phyloP scores from a whole-genome alignment of 2,329 filamentous ascomycete species.

The Trichophyton equinum region DNA sequence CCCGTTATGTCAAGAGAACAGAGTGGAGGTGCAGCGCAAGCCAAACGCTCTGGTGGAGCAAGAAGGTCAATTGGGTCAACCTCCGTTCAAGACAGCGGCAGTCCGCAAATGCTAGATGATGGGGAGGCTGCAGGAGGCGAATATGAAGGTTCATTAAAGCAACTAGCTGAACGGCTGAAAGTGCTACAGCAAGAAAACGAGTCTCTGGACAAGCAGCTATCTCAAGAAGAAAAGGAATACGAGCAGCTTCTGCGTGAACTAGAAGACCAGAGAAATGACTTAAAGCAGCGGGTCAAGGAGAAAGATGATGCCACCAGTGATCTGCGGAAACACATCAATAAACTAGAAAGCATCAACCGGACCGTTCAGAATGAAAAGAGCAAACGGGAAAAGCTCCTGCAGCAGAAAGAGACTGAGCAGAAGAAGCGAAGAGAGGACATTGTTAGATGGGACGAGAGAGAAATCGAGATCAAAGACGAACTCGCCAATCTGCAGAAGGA shows the following conservation, averaged over 20 bases:
- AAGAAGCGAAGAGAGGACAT: slow-evolving; percentile 50
- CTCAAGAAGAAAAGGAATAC: slow-evolving; percentile 56
- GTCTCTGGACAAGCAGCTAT: slow-evolving; percentile 57
- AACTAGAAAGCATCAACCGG: slow-evolving; percentile 69
- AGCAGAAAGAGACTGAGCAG: slow-evolving; percentile 48
- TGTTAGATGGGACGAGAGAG: slow-evolving; percentile 44
- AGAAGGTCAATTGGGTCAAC: slow-evolving; percentile 61
- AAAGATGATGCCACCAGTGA: slow-evolving; percentile 85
- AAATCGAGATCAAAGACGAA: slow-evolving; percentile 40
- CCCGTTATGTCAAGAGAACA: slow-evolving; percentile 54
- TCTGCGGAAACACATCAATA: slow-evolving; percentile 66
- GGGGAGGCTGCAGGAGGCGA: slow-evolving; percentile 36
- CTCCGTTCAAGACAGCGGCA: slow-evolving; percentile 32
- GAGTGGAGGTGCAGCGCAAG: slow-evolving; percentile 41
- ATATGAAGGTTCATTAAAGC: slow-evolving; percentile 55
- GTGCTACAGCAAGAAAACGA: slow-evolving; percentile 71
- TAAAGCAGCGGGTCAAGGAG: slow-evolving; percentile 66
- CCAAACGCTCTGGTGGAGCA: slow-evolving; percentile 56
- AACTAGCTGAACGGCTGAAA: slow-evolving; percentile 72
- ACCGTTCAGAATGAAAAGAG: slow-evolving; percentile 64
- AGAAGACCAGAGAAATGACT: slow-evolving; percentile 63
- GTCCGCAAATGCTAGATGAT: slow-evolving; percentile 30
- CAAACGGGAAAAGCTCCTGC: slow-evolving; percentile 57
- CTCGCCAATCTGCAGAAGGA: slow-evolving; percentile 34
- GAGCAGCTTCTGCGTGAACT: slow-evolving; percentile 54